Evolutionary conservation across 129 eudicot genomes (phyloP).

Genomic region (Mikania micrantha): DNA sequence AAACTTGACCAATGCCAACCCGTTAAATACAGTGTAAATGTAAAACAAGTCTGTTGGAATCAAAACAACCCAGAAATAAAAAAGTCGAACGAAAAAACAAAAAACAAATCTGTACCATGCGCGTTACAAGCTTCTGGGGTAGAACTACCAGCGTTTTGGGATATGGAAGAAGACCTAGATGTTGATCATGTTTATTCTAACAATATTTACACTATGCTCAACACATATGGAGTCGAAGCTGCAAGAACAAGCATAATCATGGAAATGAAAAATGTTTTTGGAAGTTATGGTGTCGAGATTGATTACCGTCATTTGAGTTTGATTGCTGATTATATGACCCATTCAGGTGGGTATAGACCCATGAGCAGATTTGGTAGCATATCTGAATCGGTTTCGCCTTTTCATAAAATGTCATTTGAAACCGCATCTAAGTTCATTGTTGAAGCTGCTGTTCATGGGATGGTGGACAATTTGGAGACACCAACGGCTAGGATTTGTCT

Average conservation of each 20-base stretch:
- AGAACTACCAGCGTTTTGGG: conserved; percentile 68
- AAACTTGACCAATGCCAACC: conserved; percentile 65
- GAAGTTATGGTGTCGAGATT: conserved; percentile 75
- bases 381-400: conserved; percentile 68
- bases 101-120: conserved; percentile 32
- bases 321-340: conserved; percentile 90
- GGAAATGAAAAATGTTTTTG: conserved; percentile 69
- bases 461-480: conserved; percentile 67
- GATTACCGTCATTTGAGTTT: conserved; percentile 75
- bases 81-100: conserved; percentile 15
- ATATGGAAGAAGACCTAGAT: conserved; percentile 76
- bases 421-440: conserved; percentile 80
- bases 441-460: conserved; percentile 64
- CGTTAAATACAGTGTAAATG: conserved; percentile 54
- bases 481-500: conserved; percentile 82
- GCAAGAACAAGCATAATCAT: conserved; percentile 62
- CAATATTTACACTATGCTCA: conserved; percentile 56
- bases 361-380: conserved; percentile 84
- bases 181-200: conserved; percentile 60
- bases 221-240: conserved; percentile 79
- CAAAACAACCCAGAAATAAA: conserved; percentile 22
- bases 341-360: conserved; percentile 70
- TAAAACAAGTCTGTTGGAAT: conserved; percentile 65
- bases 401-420: conserved; percentile 84
- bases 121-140: conserved; percentile 83